Percentiles rank a stretch among this genome's conserved stretches.
Evolutionary conservation across 2,329 filamentous ascomycete species (phyloP).

Genomic region (Drechslera avenae): DNA sequence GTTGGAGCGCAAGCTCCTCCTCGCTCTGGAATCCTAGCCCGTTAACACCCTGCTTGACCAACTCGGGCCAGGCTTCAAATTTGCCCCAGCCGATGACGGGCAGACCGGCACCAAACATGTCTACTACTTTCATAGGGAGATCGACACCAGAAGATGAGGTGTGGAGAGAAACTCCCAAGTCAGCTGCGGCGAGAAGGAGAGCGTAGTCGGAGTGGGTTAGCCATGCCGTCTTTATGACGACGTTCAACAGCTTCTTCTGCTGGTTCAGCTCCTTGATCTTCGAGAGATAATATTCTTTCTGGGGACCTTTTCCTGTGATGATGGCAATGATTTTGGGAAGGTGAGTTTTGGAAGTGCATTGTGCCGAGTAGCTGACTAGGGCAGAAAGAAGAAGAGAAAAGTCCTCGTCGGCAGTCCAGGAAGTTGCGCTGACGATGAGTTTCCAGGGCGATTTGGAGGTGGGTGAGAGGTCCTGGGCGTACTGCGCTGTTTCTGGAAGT

Average conservation of each 20-base stretch:
- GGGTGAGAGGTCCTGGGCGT: conserved; percentile 61
- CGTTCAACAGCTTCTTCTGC: conserved; percentile 67
- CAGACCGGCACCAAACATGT: conserved; percentile 95
- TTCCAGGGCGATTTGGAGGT: conserved; percentile 60
- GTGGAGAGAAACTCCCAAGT: conserved; percentile 89
- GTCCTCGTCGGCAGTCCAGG: conserved; percentile 97
- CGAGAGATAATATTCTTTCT: conserved; percentile 74
- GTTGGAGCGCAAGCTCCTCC: conserved; percentile 65
- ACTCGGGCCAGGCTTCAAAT: conserved; percentile 87
- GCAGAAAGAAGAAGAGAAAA: conserved; percentile 87
- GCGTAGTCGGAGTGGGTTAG: conserved; percentile 85
- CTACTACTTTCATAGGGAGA: conserved; percentile 97
- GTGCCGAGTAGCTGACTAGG: conserved; percentile 72
- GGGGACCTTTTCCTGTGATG: conserved; percentile 92
- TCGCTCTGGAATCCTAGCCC: conserved; percentile 81
- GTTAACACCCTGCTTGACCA: conserved; percentile 87
- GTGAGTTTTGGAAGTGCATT: conserved; percentile 52
- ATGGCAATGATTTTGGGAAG: conserved; percentile 78
- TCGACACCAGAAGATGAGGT: conserved; percentile 94
- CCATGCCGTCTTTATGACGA: conserved; percentile 82
- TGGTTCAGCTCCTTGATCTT: conserved; percentile 66
- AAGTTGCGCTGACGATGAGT: conserved; percentile 89
- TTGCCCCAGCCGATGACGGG: conserved; percentile 85
- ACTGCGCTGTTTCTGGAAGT: conserved; percentile 66
- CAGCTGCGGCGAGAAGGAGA: conserved; percentile 78